Base-by-base conservation (phyloP, 1,284 basidiomycete genomes). In the Schizopora paradoxa region DNA sequence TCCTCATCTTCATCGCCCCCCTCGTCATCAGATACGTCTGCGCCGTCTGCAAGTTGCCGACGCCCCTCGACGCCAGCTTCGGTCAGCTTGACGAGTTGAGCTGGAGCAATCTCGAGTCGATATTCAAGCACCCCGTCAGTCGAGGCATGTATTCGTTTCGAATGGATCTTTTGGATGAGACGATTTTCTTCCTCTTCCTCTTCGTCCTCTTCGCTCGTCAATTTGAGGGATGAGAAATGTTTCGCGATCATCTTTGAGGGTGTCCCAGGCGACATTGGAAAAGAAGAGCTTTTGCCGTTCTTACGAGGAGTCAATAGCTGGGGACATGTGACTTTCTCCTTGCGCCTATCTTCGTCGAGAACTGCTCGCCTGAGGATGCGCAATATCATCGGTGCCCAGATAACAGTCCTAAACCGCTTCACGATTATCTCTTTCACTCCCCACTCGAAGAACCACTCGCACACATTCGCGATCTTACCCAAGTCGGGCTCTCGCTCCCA, bases 391-490 rank as follows among this genome's bases (percentile, higher is more conserved):
- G 79, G 74, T 5, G 76, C 77, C 85, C 87, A 90, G 16, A 91
- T 71, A 5, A 88, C 72, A 0, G 79, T 87, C 51, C 83, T 69
- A 58, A 90, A 89, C 5, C 86, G 77, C 52, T 87, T 85, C 53
- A 89, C 72, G 50, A 91, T 86, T 5, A 76, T 68, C 41, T 89
- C 84, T 52, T 73, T 79, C 35, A 87, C 81, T 0, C 90, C 91
- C 91, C 91, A 94, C 58, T 93, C 91, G 54, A 94, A 94, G 58
- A 83, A 87, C 40, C 79, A 70, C 61, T 94, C 91, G 65, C 90
- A 93, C 1, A 82, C 69, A 4, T 67, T 73, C 0, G 90, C 88
- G 14, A 92, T 73, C 45, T 76, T 78, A 18, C 77, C 79, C 0
- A 92, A 65, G 57, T 86, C 77, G 0, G 84, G 82, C 49, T 89